Evolutionary conservation across 169 alveolate species (phyloP).

Genomic region (Plasmodium coatneyi): DNA sequence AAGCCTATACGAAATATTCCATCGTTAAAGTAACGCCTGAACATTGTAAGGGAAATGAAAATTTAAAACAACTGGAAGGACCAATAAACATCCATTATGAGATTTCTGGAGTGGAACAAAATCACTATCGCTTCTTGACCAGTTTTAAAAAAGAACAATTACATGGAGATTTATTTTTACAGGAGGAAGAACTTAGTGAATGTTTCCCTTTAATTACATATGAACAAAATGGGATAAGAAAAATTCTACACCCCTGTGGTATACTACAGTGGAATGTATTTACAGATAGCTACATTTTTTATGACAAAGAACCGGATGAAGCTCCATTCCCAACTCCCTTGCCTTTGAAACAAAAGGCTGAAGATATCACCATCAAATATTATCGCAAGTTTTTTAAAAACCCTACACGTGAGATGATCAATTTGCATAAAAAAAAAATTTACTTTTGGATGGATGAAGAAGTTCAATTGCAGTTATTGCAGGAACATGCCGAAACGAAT

Average conservation of each 20-base stretch:
- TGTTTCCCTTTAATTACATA: constrained; percentile 65
- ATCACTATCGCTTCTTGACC: constrained; percentile 36
- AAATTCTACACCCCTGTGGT: constrained; percentile 83
- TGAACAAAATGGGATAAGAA: constrained; percentile 58
- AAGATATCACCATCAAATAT: constrained; percentile 67
- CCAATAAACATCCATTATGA: constrained; percentile 65
- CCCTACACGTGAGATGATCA: not conserved
- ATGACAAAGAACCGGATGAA: constrained; percentile 65
- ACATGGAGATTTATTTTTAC: constrained; percentile 29
- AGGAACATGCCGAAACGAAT: constrained; percentile 52
- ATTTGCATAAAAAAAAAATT: constrained; percentile 15
- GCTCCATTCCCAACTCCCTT: constrained; percentile 45
- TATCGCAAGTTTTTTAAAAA: constrained; percentile 57
- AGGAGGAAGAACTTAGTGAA: constrained; percentile 24
- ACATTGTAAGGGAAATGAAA: constrained; percentile 42
- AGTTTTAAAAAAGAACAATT: constrained; percentile 52
- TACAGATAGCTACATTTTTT: constrained; percentile 77
- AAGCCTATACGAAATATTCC: constrained; percentile 58
- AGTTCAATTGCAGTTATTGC: constrained; percentile 9
- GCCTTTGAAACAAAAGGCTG: constrained; percentile 39
- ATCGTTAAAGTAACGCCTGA: constrained; percentile 64
- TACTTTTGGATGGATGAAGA: constrained; percentile 70
- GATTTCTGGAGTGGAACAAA: constrained; percentile 44
- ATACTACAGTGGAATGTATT: constrained; percentile 78
- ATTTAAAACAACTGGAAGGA: constrained; percentile 40